These are phyloP conservation scores for Wickerhamomyces sp. DNA, from an alignment of 1,139 yeast genomes.

Conservation along the genomic window DNA sequence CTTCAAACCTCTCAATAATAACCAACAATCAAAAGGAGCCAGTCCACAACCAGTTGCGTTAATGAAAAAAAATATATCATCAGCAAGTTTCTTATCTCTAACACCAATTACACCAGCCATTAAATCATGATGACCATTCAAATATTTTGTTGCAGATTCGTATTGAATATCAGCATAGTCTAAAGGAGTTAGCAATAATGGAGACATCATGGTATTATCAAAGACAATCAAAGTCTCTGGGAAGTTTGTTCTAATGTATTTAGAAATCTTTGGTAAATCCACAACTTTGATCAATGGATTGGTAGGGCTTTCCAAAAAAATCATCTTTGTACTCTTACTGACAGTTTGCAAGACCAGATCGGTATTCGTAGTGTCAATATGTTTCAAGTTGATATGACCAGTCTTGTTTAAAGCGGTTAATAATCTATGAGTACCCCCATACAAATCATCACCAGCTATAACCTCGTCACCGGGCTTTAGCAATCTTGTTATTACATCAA, in stretches of 20 bases:
- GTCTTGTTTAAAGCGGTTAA: conserved; percentile 65
- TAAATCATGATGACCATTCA: conserved; percentile 91
- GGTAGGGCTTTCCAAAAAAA: conserved; percentile 84
- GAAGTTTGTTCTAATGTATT: conserved; percentile 59
- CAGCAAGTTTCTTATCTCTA: conserved; percentile 56
- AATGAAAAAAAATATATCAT: conserved; percentile 66
- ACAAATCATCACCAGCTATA: conserved; percentile 88
- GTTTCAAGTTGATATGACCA: conserved; percentile 66
- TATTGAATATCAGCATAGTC: conserved; percentile 85
- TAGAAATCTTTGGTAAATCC: conserved; percentile 64
- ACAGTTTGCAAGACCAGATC: conserved; percentile 41
- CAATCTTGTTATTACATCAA: conserved; percentile 75
- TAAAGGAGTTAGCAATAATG: conserved; percentile 77
- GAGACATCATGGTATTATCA: conserved; percentile 96
- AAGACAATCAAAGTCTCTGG: conserved; percentile 76
- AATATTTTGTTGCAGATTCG: conserved; percentile 87
- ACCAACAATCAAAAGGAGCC: conserved; percentile 89
- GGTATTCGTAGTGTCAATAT: conserved; percentile 80
- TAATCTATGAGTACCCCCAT: conserved; percentile 88
- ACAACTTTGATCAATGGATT: conserved; percentile 87
- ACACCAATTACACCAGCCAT: conserved; percentile 93
- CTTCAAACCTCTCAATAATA: conserved; percentile 78
- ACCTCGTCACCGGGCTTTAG: conserved; percentile 78
- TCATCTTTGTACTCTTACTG: conserved; percentile 56
- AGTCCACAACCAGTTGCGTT: conserved; percentile 90